Percentiles rank a stretch among this genome's conserved stretches.
phyloP scores from a whole-genome alignment of 2,329 filamentous ascomycete genomes.

The Calcarisporium arbuscula region DNA sequence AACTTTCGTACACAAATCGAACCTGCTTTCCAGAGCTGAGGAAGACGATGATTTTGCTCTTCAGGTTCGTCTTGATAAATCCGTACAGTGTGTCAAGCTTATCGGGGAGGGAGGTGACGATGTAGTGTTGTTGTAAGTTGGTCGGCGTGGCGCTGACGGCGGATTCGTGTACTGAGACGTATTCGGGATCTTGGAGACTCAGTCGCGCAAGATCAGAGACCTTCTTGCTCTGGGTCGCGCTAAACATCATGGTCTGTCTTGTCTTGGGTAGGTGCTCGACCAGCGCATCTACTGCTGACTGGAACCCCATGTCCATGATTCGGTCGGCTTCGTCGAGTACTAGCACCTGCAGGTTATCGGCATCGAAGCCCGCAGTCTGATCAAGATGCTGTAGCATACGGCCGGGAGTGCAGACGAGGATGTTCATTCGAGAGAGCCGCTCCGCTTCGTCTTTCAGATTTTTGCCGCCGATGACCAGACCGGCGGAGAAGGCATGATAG shows the following conservation, averaged over 20 bases:
- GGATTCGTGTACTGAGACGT: conserved; percentile 86
- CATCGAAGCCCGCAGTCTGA: conserved; percentile 84
- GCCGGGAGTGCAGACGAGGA: conserved; percentile 89
- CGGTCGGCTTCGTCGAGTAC: conserved; percentile 94
- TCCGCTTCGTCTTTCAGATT: conserved; percentile 81
- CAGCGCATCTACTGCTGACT: conserved; percentile 83
- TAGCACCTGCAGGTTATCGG: conserved; percentile 85
- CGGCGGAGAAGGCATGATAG: conserved; percentile 85
- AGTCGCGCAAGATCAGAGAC: conserved; percentile 87
- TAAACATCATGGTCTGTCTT: conserved; percentile 90
- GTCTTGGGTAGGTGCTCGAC: conserved; percentile 81
- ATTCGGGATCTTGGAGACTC: conserved; percentile 85
- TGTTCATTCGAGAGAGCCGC: conserved; percentile 86
- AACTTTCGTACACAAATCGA: conserved; percentile 88
- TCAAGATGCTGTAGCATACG: conserved; percentile 94
- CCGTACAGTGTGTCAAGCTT: conserved; percentile 91
- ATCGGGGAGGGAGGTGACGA: conserved; percentile 74
- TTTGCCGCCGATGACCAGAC: conserved; percentile 90
- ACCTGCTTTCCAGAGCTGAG: conserved; percentile 94
- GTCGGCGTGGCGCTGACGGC: conserved; percentile 74
- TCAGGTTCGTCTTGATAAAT: conserved; percentile 85
- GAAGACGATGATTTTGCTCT: conserved; percentile 93
- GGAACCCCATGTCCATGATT: conserved; percentile 97
- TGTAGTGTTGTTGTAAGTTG: conserved; percentile 84
- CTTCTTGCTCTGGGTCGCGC: conserved; percentile 90